phyloP scores from a whole-genome alignment of 441 rosid genomes.

The Bocquillonia castaneifolia region DNA sequence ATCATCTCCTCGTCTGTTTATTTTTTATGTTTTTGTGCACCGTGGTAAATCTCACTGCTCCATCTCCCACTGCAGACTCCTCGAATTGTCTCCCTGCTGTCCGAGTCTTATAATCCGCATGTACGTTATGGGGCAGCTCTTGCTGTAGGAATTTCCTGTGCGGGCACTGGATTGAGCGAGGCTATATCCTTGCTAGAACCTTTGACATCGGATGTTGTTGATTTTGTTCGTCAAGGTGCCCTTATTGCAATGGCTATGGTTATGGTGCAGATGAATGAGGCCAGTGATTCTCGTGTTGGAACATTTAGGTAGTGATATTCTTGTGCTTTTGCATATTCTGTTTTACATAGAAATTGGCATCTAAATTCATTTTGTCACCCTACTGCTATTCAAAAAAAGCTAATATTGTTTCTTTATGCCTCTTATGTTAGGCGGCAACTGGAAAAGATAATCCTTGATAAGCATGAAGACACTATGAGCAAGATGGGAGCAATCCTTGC shows the following conservation, averaged over 20 bases:
- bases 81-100: conserved; percentile 82
- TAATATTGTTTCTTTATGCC: conserved; percentile 1
- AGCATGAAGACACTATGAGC: conserved; percentile 98
- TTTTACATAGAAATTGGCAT: not conserved
- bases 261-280: conserved; percentile 90
- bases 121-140: conserved; percentile 99
- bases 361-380: not conserved
- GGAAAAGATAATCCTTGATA: conserved; percentile 90
- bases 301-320: conserved; percentile 60
- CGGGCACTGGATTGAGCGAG: conserved; percentile 93
- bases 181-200: conserved; percentile 95
- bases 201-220: conserved; percentile 93
- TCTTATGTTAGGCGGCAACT: conserved; percentile 64
- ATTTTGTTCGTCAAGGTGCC: conserved; percentile 99
- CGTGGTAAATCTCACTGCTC: conserved; percentile 16
- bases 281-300: conserved; percentile 93
- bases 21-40: not conserved
- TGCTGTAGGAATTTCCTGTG: conserved; percentile 95
- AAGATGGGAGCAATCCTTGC: conserved; percentile 99
- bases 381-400: not conserved
- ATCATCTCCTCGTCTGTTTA: not conserved
- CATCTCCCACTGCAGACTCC: conserved; percentile 68
- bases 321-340: not conserved
- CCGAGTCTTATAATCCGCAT: conserved; percentile 97
- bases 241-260: conserved; percentile 99